phyloP scores from a whole-genome alignment of 305 asterid genomes.

The Lippia alba region DNA sequence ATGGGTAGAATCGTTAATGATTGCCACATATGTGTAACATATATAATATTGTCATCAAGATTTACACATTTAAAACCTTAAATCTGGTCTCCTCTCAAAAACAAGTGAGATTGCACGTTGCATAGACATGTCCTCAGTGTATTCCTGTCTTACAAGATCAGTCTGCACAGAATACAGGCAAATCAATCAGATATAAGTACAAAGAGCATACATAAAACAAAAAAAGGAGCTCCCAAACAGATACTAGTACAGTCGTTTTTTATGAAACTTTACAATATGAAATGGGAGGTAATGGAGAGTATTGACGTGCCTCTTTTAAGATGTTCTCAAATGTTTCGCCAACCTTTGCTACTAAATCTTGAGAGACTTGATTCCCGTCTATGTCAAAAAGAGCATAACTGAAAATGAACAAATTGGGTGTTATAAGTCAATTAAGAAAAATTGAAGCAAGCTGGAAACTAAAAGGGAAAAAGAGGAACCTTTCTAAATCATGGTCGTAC shows the following conservation, averaged over 20 bases:
- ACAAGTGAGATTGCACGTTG: slow-evolving; percentile 73
- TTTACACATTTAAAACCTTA: slow-evolving; percentile 51
- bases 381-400: slow-evolving; percentile 88
- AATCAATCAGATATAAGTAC: slow-evolving; percentile 24
- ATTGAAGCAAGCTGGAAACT: neutral
- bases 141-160: slow-evolving; percentile 66
- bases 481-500: slow-evolving; percentile 94
- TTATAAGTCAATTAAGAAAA: neutral
- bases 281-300: slow-evolving; percentile 16
- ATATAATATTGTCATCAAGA: slow-evolving; percentile 8
- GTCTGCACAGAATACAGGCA: slow-evolving; percentile 54
- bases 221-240: neutral
- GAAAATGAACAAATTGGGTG: slow-evolving; percentile 29
- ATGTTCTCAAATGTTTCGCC: slow-evolving; percentile 82
- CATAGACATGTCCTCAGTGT: slow-evolving; percentile 75
- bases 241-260: neutral
- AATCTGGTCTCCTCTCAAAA: slow-evolving; percentile 78
- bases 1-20: slow-evolving; percentile 1
- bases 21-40: slow-evolving; percentile 7
- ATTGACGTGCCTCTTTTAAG: slow-evolving; percentile 67
- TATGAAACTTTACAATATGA: neutral
- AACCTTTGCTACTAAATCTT: slow-evolving; percentile 75
- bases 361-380: slow-evolving; percentile 90
- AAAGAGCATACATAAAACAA: neutral
- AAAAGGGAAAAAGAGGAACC: slow-evolving; percentile 41